Evolutionary conservation across 2,329 filamentous ascomycete genomes (phyloP), one percentile per base, ranked within the genome.

Genomic region (Botryotinia narcissicola): DNA sequence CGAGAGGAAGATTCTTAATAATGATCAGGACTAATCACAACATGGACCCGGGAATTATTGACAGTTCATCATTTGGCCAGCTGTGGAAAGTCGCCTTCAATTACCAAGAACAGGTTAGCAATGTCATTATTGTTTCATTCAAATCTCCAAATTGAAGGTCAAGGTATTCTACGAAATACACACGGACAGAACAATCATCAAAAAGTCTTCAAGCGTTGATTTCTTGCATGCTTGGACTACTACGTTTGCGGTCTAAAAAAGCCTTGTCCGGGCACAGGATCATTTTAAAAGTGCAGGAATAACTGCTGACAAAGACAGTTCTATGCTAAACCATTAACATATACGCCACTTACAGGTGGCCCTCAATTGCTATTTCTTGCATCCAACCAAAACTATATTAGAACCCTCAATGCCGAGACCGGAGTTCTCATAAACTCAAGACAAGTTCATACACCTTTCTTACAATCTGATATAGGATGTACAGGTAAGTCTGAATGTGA

Each of bases 21-120:
- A 46, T 14, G 35, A 9, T 20, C 6, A 70, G 68, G 18, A 22
- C 68, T 35, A 90, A 88, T 78, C 88, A 91, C 78, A 90, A 90
- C 80, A 87, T 91, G 85, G 87, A 90, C 77, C 89, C 89, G 1
- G 83, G 85, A 22, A 82, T 90, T 14, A 87, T 91, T 3, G 84
- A 83, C 59, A 87, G 86, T 72, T 80, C 85, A 4, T 84, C 87
- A 69, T 90, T 90, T 75, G 86, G 84, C 32, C 85, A 88, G 74
- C 80, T 89, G 12, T 90, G 88, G 82, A 84, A 83, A 76, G 86
- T 85, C 0, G 66, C 77, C 32, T 72, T 60, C 48, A 48, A 60
- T 59, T 29, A 35, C 20, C 51, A 72, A n/a, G 73, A 74, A 46
- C 68, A 70, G 29, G 68, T 70, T n/a, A 62, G 68, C 40, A 18